phyloP scores from a whole-genome alignment of 1,284 basidiomycete genomes.

The Veloboletus limbatus region DNA sequence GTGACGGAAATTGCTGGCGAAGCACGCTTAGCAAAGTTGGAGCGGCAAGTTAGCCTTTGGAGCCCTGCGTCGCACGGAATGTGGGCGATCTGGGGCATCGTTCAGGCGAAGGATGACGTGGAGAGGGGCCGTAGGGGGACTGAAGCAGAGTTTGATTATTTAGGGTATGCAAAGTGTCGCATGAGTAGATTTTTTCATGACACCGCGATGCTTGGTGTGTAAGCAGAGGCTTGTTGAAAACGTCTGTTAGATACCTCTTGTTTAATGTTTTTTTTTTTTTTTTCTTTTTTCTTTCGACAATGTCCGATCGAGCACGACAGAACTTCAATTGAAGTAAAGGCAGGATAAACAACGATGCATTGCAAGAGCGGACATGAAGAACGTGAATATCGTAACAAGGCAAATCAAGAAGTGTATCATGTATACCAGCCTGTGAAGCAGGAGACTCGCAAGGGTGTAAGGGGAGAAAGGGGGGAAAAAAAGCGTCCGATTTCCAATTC shows the following conservation, averaged over 20 bases:
- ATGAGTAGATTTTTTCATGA: constrained; percentile 61
- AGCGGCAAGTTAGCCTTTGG: constrained; percentile 80
- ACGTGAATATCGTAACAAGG: constrained; percentile 40
- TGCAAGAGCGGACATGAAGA: constrained; percentile 44
- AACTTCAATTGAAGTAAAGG: constrained; percentile 48
- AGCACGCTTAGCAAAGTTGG: constrained; percentile 49
- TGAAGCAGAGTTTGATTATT: constrained; percentile 75
- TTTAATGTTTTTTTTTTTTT: constrained; percentile 2
- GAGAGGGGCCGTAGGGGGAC: constrained; percentile 50
- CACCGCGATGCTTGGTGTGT: constrained; percentile 48
- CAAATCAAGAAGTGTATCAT: constrained; percentile 39
- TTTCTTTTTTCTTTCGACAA: neutral
- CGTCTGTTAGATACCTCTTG: neutral
- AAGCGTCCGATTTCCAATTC: constrained; percentile 25
- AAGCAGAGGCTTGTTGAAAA: constrained; percentile 8
- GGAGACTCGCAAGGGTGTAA: constrained; percentile 5
- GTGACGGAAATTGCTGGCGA: constrained; percentile 34
- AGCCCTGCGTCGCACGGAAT: constrained; percentile 83
- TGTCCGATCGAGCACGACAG: constrained; percentile 17
- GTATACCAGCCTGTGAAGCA: constrained; percentile 7
- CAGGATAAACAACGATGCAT: constrained; percentile 48
- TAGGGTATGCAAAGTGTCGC: constrained; percentile 66
- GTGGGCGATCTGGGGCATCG: constrained; percentile 92
- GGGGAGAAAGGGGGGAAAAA: constrained; percentile 8
- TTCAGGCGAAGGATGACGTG: constrained; percentile 83